Evolutionary conservation across 2,329 filamentous ascomycete species (phyloP), one percentile per base, ranked within the genome.

Genomic region (Colletotrichum kahawae): DNA sequence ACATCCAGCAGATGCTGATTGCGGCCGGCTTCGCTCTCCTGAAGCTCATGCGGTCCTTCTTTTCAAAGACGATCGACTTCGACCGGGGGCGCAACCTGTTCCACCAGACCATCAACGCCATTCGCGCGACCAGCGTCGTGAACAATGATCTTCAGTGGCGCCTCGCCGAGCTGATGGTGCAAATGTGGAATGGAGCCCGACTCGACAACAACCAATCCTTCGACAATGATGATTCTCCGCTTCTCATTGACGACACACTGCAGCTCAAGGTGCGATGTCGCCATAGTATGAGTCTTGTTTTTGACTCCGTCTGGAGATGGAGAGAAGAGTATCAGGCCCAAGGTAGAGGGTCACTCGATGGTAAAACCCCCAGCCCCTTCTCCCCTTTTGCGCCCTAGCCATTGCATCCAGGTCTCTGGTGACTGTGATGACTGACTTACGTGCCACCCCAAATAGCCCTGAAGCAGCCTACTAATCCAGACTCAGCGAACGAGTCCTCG

Each of bases 221-320:
- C 59, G 85, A 88, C 74, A 86, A 89, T 68, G 90, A 91, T 75
- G 83, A 86, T 56, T 82, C 85, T 3, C 85, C 89, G 21, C 85
- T 87, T 57, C 83, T 88, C 48, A 87, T 93, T 56, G 93, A 95
- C 79, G 93, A 95, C 78, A 93, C 90, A 76, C 85, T 96, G 57
- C 93, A 95, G 81, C 89, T 97, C 64, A 95, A 95, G 81, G 93
- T 96, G n/a, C 91, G 94, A 65, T 95, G 94, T 79, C 89, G 94
- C 29, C 95, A 95, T 87, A 96, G 94, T 83, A 95, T 96, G 92
- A 95, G 93, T 82, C 89, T 96, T 16, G 92, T 97, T 2, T 96
- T 95, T 80, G 94, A 97, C 84, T 95, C 93, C 14, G 94, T 95
- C 66, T 96, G 94, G 94, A 90, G 94, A 77, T 97, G 94, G 94